A percentile compares a stretch with the other conserved stretches of the same genome.
These are phyloP conservation scores for Litsea cubeba DNA, from an alignment of 164 flowering plant species.

Conservation along the genomic window DNA sequence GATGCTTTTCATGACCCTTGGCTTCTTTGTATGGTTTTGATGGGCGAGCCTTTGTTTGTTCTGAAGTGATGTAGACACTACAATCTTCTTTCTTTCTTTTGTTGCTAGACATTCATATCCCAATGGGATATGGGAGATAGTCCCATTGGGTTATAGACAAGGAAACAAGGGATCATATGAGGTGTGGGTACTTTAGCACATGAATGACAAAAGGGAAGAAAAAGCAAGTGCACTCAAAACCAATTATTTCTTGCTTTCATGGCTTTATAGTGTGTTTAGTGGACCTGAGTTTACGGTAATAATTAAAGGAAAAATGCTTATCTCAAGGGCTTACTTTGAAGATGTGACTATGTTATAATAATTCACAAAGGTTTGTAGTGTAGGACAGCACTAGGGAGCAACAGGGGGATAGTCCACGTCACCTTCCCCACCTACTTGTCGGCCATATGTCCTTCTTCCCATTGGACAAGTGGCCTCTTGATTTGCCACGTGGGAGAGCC, in stretches of 20 bases:
- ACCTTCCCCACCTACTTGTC: slow-evolving; percentile 5
- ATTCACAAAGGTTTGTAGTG: neutral
- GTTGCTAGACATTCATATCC: slow-evolving; percentile 4
- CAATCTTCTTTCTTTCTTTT: neutral
- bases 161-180: neutral
- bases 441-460: neutral
- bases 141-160: slow-evolving; percentile 1
- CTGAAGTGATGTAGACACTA: slow-evolving; percentile 1
- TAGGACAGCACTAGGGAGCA: slow-evolving; percentile 9
- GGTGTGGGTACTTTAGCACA: slow-evolving; percentile 3
- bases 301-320: slow-evolving; percentile 6
- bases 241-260: slow-evolving; percentile 4
- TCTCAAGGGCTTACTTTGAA: neutral
- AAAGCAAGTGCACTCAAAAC: slow-evolving; percentile 5
- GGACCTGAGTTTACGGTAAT: slow-evolving; percentile 4
- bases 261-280: slow-evolving; percentile 6
- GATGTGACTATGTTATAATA: slow-evolving; percentile 6
- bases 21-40: neutral
- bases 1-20: neutral
- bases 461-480: neutral
- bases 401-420: slow-evolving; percentile 6
- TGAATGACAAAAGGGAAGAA: slow-evolving; percentile 1
- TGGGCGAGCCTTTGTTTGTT: neutral
- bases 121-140: neutral
- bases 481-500: neutral